Evolutionary conservation across 2,329 filamentous ascomycete genomes (phyloP), one percentile per base, ranked within the genome.

Genomic region (Talaromyces sp.): DNA sequence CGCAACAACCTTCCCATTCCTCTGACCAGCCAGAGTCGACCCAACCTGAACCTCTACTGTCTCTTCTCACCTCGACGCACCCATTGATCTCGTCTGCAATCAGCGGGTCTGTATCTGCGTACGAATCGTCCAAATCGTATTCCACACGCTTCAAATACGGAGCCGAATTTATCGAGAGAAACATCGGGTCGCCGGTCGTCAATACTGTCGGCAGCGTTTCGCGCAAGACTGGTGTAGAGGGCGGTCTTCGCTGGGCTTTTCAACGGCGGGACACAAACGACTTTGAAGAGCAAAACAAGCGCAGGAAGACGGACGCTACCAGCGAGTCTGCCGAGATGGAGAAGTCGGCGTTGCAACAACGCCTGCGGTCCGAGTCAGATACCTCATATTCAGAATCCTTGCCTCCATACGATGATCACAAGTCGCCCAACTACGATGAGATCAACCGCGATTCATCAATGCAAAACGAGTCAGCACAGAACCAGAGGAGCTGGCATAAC

Each of bases 131-230:
- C 11, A 97, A 98, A 76, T 91, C 93, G 67, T 96, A 93, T 70
- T 96, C 92, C 1, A 92, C 93, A 0, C 85, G 90, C 2, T 91
- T 97, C 72, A 92, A 91, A 74, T 90, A 90, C n/a, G 86, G 92
- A 63, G 93, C 91, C 55, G 92, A 96, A 73, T 92, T 96, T 69
- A 88, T 97, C 22, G 93, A 98, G 75, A 88, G 91, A 54, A 93
- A 91, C 67, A 86, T 96, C 57, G 91, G 84, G 13, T 81, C 89
- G 1, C 92, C 92, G 1, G 86, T 97, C 58, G 91, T 91, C 58
- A 95, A 91, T 70, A 95, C 91, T 0, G 90, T 96, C 32, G 90
- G 91, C 15, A 90, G 87, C 0, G 90, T 96, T 6, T 89, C 92
- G 32, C 86, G 91, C 32, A 88, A 88, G 33, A 96, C 93, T 0